phyloP scores from a whole-genome alignment of 2,329 filamentous ascomycete genomes.

The Alternaria angustiovoidea region DNA sequence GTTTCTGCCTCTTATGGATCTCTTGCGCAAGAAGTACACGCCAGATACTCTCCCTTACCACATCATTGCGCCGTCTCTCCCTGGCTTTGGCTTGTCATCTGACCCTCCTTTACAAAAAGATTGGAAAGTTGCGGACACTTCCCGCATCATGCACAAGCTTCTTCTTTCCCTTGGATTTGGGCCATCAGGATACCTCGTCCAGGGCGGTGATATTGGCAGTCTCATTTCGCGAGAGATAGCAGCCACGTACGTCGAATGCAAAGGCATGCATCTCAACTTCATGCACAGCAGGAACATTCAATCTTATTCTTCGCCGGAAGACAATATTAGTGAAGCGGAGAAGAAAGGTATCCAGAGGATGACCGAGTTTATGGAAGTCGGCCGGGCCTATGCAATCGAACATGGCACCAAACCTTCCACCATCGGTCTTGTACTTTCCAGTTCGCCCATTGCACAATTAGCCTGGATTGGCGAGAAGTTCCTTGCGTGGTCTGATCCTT shows the following conservation, averaged over 20 bases:
- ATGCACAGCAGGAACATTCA: conserved; percentile 31
- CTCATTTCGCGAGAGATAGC: conserved; percentile 56
- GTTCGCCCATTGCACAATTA: conserved; percentile 65
- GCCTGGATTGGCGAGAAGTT: conserved; percentile 68
- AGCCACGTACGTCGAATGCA: conserved; percentile 56
- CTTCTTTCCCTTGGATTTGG: conserved; percentile 64
- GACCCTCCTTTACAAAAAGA: conserved; percentile 57
- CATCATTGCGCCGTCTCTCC: conserved; percentile 63
- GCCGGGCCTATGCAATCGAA: conserved; percentile 60
- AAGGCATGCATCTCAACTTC: conserved; percentile 51
- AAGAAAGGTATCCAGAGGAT: conserved; percentile 49
- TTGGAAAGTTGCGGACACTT: conserved; percentile 52
- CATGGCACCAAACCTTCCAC: conserved; percentile 66
- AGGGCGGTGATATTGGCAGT: conserved; percentile 66
- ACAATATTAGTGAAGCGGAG: conserved; percentile 45
- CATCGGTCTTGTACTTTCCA: conserved; percentile 62
- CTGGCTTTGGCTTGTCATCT: conserved; percentile 63
- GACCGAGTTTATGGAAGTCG: conserved; percentile 52
- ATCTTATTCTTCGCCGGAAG: conserved; percentile 25
- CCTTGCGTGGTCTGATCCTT: conserved; percentile 60
- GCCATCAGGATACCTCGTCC: conserved; percentile 58
- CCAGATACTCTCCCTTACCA: conserved; percentile 64
- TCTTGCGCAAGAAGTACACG: conserved; percentile 59
- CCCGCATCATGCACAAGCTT: conserved; percentile 59
- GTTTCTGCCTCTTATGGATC: conserved; percentile 61